phyloP scores from a whole-genome alignment of 805 yeast genomes.

The Wickerhamiella vanderwaltii region DNA sequence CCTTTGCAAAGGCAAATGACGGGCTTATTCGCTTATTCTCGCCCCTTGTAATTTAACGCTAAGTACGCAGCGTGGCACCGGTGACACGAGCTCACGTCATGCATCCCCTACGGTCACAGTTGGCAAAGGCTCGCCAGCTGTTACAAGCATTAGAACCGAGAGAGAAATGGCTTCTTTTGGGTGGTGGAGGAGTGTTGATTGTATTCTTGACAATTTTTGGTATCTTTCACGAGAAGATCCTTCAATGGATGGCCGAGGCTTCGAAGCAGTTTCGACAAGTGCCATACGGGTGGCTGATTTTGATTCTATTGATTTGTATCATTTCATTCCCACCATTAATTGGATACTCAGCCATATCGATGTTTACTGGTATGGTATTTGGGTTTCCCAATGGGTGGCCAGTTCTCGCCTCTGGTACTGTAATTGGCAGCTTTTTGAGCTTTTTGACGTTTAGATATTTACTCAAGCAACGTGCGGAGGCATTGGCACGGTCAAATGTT shows the following conservation, averaged over 20 bases:
- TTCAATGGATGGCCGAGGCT: slow-evolving; percentile 25
- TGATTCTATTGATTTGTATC: slow-evolving; percentile 43
- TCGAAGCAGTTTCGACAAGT: slow-evolving; percentile 25
- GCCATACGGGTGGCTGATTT: slow-evolving; percentile 27
- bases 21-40: too few relatives aligned
- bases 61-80: too few relatives aligned
- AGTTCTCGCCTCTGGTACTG: slow-evolving; percentile 53
- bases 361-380: slow-evolving; percentile 66
- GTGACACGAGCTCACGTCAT: slow-evolving; percentile 5
- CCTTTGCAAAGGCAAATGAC: too few relatives aligned
- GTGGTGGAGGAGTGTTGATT: slow-evolving; percentile 18
- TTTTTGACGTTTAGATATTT: slow-evolving; percentile 54
- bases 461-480: slow-evolving; percentile 44
- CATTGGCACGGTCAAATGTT: slow-evolving; percentile 47
- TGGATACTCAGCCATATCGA: slow-evolving; percentile 63
- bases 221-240: slow-evolving; percentile 27
- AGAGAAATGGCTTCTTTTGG: slow-evolving; percentile 15
- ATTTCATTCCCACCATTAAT: slow-evolving; percentile 86
- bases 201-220: slow-evolving; percentile 21
- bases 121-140: slow-evolving; percentile 8
- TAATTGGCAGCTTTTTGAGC: slow-evolving; percentile 62
- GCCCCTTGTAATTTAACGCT: too few relatives aligned
- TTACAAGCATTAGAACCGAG: slow-evolving; percentile 19
- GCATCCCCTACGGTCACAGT: not conserved
- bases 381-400: slow-evolving; percentile 78